Evolutionary conservation across 352 stramenopile genomes (phyloP).

Genomic region (Phytophthora palmivora): DNA sequence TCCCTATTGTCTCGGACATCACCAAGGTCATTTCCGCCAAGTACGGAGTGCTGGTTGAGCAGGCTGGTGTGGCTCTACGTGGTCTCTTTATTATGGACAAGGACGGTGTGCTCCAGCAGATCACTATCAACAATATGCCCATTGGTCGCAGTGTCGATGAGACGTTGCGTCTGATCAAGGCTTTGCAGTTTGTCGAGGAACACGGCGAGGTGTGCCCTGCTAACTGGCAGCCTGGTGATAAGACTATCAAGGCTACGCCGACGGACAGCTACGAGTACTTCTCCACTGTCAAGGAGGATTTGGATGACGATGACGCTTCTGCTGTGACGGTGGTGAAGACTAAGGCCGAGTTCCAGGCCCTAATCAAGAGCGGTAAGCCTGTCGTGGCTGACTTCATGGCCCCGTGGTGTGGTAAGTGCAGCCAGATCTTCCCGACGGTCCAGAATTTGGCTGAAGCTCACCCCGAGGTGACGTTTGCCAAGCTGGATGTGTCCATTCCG

Average conservation of each 20-base stretch:
- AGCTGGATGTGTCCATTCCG: slow-evolving; percentile 75
- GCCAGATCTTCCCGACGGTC: slow-evolving; percentile 83
- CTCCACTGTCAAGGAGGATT: slow-evolving; percentile 65
- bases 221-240: slow-evolving; percentile 93
- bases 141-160: slow-evolving; percentile 94
- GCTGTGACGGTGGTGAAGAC: slow-evolving; percentile 62
- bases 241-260: slow-evolving; percentile 90
- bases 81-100: slow-evolving; percentile 95
- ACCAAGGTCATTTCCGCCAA: slow-evolving; percentile 93
- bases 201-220: slow-evolving; percentile 94
- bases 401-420: slow-evolving; percentile 90
- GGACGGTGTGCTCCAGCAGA: slow-evolving; percentile 87
- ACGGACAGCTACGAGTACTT: slow-evolving; percentile 89
- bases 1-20: slow-evolving; percentile 93
- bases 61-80: slow-evolving; percentile 86
- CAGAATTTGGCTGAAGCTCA: slow-evolving; percentile 71
- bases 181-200: slow-evolving; percentile 93
- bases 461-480: slow-evolving; percentile 78
- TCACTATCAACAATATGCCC: slow-evolving; percentile 93
- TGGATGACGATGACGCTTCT: slow-evolving; percentile 48
- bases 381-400: slow-evolving; percentile 86
- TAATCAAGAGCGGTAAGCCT: slow-evolving; percentile 73
- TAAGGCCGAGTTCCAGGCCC: slow-evolving; percentile 66
- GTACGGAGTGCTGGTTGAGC: slow-evolving; percentile 91
- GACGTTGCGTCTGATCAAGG: slow-evolving; percentile 92